phyloP scores from a whole-genome alignment of 2,329 filamentous ascomycete genomes.

The Leptographium procerum region DNA sequence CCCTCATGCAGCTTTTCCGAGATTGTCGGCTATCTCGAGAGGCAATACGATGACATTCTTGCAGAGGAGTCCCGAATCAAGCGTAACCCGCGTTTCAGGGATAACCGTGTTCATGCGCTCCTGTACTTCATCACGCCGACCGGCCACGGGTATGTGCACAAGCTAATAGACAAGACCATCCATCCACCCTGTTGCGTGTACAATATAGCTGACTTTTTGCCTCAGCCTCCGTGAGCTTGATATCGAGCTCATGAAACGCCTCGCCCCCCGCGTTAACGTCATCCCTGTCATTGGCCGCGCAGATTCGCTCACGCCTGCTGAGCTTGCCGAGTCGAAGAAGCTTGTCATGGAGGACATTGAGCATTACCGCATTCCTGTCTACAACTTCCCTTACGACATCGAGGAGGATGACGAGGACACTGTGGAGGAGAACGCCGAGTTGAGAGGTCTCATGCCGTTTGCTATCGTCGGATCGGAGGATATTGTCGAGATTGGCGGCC shows the following conservation, averaged over 20 bases:
- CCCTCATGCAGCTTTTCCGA: slow-evolving; percentile 65
- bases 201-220: slow-evolving; percentile 11
- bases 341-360: slow-evolving; percentile 99
- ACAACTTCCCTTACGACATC: slow-evolving; percentile 99
- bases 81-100: slow-evolving; percentile 98
- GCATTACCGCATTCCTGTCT: slow-evolving; percentile 98
- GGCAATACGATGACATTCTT: slow-evolving; percentile 98
- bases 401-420: slow-evolving; percentile 99
- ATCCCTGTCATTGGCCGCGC: slow-evolving; percentile 98
- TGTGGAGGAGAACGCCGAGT: slow-evolving; percentile 96
- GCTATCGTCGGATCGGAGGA: slow-evolving; percentile 98
- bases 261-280: slow-evolving; percentile 95
- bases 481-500: slow-evolving; percentile 83
- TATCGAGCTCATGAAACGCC: slow-evolving; percentile 98
- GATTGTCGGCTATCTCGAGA: slow-evolving; percentile 95
- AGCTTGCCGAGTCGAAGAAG: slow-evolving; percentile 98
- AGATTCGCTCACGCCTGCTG: slow-evolving; percentile 89
- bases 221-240: slow-evolving; percentile 89
- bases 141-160: slow-evolving; percentile 64
- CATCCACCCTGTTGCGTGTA: too few species aligned
- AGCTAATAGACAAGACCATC: neutral
- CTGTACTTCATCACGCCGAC: slow-evolving; percentile 99
- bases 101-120: slow-evolving; percentile 96
- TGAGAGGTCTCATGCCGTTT: slow-evolving; percentile 95
- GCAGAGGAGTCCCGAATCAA: slow-evolving; percentile 99